Evolutionary conservation across 2,329 filamentous ascomycete species (phyloP).

Genomic region (Fusarium tanahbumbuense): DNA sequence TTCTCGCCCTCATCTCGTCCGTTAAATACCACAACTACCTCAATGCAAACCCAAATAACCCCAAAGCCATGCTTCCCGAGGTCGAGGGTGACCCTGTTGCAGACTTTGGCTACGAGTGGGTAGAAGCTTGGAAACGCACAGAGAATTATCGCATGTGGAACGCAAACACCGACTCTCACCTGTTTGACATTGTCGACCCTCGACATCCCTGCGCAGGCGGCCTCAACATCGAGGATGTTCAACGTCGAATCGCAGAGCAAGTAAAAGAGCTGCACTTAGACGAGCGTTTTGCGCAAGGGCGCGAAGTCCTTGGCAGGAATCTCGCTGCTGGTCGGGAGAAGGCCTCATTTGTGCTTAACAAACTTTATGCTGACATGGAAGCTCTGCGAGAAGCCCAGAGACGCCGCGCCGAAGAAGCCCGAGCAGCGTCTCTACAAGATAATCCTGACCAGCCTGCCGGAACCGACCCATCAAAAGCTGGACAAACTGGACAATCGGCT

Average conservation of each 20-base stretch:
- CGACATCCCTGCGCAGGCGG: conserved; percentile 93
- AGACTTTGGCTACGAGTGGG: conserved; percentile 87
- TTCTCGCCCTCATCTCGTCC: conserved; percentile 86
- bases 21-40: conserved; percentile 88
- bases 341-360: conserved; percentile 87
- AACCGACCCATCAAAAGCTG: conserved; percentile 55
- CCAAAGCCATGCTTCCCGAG: conserved; percentile 71
- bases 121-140: conserved; percentile 87
- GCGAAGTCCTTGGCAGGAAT: conserved; percentile 88
- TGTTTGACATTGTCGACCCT: conserved; percentile 95
- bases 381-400: conserved; percentile 60
- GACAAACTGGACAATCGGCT: conserved; percentile 61
- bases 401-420: conserved; percentile 55
- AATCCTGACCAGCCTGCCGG: conserved; percentile 7
- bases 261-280: conserved; percentile 94
- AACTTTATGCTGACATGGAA: conserved; percentile 91
- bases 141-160: conserved; percentile 95
- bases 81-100: conserved; percentile 84
- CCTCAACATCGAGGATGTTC: conserved; percentile 92
- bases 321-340: conserved; percentile 89
- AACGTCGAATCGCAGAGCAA: conserved; percentile 88
- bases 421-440: conserved; percentile 25
- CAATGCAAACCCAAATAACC: conserved; percentile 75
- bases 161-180: conserved; percentile 80
- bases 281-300: conserved; percentile 84